A percentile compares a stretch with the other conserved stretches of the same genome.
phyloP scores from a whole-genome alignment of 1,139 yeast species.

The Protomyces gravidus region DNA sequence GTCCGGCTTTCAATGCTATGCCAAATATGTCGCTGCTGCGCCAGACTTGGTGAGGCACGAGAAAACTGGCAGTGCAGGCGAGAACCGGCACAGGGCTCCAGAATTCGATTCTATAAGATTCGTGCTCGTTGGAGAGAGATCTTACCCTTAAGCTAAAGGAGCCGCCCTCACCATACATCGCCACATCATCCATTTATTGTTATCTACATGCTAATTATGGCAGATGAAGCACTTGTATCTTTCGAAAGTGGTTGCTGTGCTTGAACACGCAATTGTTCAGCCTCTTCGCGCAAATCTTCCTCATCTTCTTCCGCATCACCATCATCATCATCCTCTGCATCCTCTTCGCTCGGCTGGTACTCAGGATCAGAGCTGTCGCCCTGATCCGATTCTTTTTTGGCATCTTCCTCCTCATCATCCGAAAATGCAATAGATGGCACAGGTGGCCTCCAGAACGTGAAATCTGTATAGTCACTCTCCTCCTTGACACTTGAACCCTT shows the following conservation, averaged over 20 bases:
- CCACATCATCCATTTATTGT: too few relatives aligned
- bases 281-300: conserved; percentile 34
- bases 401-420: conserved; percentile 41
- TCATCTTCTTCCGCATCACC: conserved; percentile 35
- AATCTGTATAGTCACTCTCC: conserved; percentile 74
- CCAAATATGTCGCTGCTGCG: too few relatives aligned
- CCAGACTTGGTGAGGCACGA: too few relatives aligned
- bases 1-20: too few relatives aligned
- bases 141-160: too few relatives aligned
- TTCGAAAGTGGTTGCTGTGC: neutral
- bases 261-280: neutral
- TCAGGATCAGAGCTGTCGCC: conserved; percentile 5
- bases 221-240: neutral
- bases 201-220: too few relatives aligned
- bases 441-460: conserved; percentile 88
- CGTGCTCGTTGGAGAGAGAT: too few relatives aligned
- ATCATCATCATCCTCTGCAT: conserved; percentile 33
- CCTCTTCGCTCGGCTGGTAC: conserved; percentile 21
- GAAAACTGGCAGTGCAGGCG: too few relatives aligned
- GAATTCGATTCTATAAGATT: too few relatives aligned
- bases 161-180: too few relatives aligned
- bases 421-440: conserved; percentile 59
- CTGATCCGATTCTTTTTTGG: conserved; percentile 32
- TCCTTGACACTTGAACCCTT: conserved; percentile 34
- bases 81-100: too few relatives aligned